These are phyloP conservation scores for Ceraceosorus guamensis DNA, from an alignment of 1,284 basidiomycete genomes.

Conservation along the genomic window DNA sequence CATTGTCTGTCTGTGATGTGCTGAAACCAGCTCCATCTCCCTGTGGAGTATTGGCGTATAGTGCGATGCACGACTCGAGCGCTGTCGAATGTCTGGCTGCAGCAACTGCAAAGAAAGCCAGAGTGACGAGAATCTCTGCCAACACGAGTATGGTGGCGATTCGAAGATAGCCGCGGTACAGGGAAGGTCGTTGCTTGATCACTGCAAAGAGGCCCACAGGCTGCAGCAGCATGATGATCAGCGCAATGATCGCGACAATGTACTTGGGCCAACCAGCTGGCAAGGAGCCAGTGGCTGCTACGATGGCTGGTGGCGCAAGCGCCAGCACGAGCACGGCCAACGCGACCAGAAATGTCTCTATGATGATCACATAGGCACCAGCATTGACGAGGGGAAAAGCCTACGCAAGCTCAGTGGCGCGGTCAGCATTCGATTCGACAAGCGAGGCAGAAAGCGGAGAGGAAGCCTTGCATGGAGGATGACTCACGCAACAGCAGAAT, in stretches of 20 bases:
- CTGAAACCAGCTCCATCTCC: slow-evolving; percentile 5
- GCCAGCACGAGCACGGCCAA: slow-evolving; percentile 36
- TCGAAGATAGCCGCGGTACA: slow-evolving; percentile 41
- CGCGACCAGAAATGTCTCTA: slow-evolving; percentile 36
- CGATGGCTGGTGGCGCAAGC: slow-evolving; percentile 36
- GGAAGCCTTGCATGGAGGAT: neutral
- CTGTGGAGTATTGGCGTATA: slow-evolving; percentile 21
- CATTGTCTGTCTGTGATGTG: slow-evolving; percentile 12
- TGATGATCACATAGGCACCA: slow-evolving; percentile 39
- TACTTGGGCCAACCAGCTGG: slow-evolving; percentile 34
- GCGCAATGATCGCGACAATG: slow-evolving; percentile 33
- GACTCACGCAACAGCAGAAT: slow-evolving; percentile 41
- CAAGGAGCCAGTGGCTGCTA: slow-evolving; percentile 33
- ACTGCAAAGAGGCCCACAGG: slow-evolving; percentile 33
- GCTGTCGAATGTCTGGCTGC: slow-evolving; percentile 29
- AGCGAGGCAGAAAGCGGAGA: neutral
- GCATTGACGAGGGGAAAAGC: slow-evolving; percentile 42
- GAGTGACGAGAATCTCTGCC: slow-evolving; percentile 23
- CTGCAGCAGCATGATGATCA: slow-evolving; percentile 40
- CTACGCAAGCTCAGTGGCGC: slow-evolving; percentile 4
- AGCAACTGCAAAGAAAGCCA: slow-evolving; percentile 34
- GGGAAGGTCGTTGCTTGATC: slow-evolving; percentile 21
- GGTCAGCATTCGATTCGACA: no score
- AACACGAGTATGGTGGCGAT: slow-evolving; percentile 40
- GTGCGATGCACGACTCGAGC: slow-evolving; percentile 21